These are phyloP conservation scores for Lichina pygmaea DNA, from an alignment of 495 filamentous ascomycete genomes.

Conservation along the genomic window DNA sequence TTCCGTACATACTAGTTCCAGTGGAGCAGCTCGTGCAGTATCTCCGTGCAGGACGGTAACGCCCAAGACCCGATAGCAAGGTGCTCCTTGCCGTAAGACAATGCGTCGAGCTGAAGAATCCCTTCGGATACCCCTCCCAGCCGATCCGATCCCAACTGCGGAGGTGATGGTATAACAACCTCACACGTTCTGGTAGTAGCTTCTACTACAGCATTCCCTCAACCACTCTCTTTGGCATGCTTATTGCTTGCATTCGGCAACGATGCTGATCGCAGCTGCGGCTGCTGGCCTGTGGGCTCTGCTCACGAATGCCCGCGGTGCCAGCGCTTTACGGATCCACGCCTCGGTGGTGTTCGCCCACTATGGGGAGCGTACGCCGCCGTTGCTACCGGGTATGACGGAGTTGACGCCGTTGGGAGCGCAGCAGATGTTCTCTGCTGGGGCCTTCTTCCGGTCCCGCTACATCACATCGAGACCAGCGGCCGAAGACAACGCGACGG, in stretches of 20 bases:
- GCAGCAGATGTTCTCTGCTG: constrained; percentile 32
- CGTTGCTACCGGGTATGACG: constrained; percentile 19
- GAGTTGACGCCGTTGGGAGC: constrained; percentile 42
- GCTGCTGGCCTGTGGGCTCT: background rate
- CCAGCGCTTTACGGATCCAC: background rate
- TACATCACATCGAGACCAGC: constrained; percentile 18
- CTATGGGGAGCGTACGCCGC: constrained; percentile 48
- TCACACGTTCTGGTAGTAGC: too few species aligned
- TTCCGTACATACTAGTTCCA: too few species aligned
- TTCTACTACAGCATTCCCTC: too few species aligned
- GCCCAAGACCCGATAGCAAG: too few species aligned
- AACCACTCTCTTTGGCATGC: background rate
- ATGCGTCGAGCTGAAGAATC: too few species aligned
- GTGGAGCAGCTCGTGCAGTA: too few species aligned
- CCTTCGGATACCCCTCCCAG: too few species aligned
- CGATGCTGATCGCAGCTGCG: background rate
- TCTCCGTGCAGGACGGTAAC: too few species aligned
- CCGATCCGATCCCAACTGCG: too few species aligned
- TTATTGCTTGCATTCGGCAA: background rate
- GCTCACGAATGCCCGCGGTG: background rate
- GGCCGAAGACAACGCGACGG: constrained; percentile 6
- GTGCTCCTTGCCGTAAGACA: too few species aligned
- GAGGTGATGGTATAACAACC: too few species aligned
- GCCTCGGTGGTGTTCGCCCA: constrained; percentile 41
- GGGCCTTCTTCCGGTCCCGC: constrained; percentile 28